phyloP scores from a whole-genome alignment of 768 basidiomycete species.

The Boletus reticulatus region DNA sequence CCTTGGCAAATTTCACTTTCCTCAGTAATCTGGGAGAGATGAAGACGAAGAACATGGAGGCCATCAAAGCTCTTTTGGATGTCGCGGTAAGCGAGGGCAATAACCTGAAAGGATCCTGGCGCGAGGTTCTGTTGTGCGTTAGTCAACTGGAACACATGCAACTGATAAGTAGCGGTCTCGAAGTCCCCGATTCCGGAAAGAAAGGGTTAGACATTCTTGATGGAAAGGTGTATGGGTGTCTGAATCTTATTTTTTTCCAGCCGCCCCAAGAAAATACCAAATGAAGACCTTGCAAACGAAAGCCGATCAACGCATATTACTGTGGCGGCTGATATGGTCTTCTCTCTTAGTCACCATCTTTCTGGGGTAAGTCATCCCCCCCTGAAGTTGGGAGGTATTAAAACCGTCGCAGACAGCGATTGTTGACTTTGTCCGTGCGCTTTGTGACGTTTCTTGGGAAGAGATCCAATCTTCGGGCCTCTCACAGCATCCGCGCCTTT shows the following conservation, averaged over 20 bases:
- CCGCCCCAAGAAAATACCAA: conserved; percentile 59
- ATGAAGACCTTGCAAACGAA: conserved; percentile 95
- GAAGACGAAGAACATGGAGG: conserved; percentile 99
- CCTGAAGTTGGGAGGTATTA: conserved; percentile 1
- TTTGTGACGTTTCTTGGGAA: conserved; percentile 98
- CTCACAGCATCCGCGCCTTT: conserved; percentile 90
- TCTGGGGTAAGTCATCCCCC: conserved; percentile 71
- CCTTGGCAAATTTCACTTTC: conserved; percentile 95
- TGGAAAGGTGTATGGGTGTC: neutral
- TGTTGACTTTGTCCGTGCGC: conserved; percentile 93
- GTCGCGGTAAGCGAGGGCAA: conserved; percentile 97
- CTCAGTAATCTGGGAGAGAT: conserved; percentile 97
- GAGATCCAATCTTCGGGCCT: conserved; percentile 97
- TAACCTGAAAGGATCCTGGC: conserved; percentile 93
- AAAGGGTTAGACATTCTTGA: conserved; percentile 61
- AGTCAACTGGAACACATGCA: conserved; percentile 99
- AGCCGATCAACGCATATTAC: conserved; percentile 98
- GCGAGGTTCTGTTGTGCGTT: conserved; percentile 93
- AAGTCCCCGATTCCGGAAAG: conserved; percentile 72
- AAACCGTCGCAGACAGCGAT: conserved; percentile 73
- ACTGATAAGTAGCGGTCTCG: conserved; percentile 87
- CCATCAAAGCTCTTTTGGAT: conserved; percentile 92
- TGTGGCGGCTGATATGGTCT: conserved; percentile 98
- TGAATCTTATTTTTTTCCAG: conserved; percentile 21
- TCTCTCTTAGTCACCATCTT: conserved; percentile 91